phyloP scores from a whole-genome alignment of 768 basidiomycete species.

The Galerina sulciceps region DNA sequence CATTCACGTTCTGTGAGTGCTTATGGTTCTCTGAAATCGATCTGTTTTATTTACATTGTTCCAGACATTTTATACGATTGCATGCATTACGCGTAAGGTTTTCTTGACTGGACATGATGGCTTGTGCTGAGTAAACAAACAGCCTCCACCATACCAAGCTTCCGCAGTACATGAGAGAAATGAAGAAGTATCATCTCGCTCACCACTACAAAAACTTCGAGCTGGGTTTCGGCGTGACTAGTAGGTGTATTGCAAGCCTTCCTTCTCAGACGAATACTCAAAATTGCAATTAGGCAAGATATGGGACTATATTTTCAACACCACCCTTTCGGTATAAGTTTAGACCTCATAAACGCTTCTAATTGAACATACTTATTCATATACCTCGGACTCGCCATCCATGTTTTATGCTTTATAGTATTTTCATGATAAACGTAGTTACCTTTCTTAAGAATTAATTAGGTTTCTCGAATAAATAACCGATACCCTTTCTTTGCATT shows the following conservation, averaged over 20 bases:
- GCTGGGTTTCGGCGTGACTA: conserved; percentile 96
- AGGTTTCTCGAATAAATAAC: background rate
- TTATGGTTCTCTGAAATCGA: background rate
- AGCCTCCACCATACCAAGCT: conserved; percentile 87
- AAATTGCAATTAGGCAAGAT: conserved; percentile 65
- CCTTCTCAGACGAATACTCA: background rate
- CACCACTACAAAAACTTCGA: conserved; percentile 99
- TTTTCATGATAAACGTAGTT: background rate
- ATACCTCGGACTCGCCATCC: background rate
- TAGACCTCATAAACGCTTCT: background rate
- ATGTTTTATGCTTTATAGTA: background rate
- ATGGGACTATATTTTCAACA: conserved; percentile 94
- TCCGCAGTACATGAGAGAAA: conserved; percentile 83
- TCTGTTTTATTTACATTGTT: background rate
- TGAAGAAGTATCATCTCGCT: conserved; percentile 98
- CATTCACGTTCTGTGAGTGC: conserved; percentile 74
- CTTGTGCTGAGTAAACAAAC: conserved; percentile 12
- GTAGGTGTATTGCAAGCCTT: conserved; percentile 42
- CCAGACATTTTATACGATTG: conserved; percentile 83
- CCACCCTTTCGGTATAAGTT: conserved; percentile 65
- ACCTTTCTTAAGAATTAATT: background rate
- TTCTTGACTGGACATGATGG: background rate
- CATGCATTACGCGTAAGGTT: conserved; percentile 87
- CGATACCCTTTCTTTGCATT: background rate
- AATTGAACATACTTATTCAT: background rate